Evolutionary conservation across 1,284 basidiomycete species (phyloP).

Genomic region (Sutorius eximius): DNA sequence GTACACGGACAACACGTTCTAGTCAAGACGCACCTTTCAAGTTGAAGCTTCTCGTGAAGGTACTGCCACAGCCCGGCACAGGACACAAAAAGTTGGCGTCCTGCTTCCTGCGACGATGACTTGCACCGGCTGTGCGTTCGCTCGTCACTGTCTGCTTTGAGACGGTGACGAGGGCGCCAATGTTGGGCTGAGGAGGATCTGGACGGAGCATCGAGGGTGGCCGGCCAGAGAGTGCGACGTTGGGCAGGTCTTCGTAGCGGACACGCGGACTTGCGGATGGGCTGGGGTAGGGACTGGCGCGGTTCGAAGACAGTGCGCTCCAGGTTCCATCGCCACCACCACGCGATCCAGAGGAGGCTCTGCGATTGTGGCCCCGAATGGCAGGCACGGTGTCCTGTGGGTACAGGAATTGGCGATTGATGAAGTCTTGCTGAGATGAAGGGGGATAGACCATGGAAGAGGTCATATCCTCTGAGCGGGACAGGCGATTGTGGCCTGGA

Average conservation of each 20-base stretch:
- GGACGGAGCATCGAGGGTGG: constrained; percentile 30
- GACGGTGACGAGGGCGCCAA: constrained; percentile 7
- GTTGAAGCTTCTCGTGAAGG: constrained; percentile 82
- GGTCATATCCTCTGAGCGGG: constrained; percentile 54
- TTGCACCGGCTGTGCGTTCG: constrained; percentile 71
- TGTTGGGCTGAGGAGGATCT: constrained; percentile 12
- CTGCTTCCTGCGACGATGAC: constrained; percentile 69
- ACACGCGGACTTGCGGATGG: constrained; percentile 37
- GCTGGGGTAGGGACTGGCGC: constrained; percentile 36
- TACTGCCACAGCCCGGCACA: constrained; percentile 78
- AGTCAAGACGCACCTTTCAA: constrained; percentile 57
- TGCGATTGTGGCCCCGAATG: constrained; percentile 54
- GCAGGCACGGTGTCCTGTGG: constrained; percentile 41
- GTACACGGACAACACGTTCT: constrained; percentile 15
- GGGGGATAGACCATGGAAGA: constrained; percentile 40
- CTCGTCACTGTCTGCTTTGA: constrained; percentile 51
- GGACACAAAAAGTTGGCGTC: constrained; percentile 76
- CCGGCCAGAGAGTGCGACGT: constrained; percentile 28
- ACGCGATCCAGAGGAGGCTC: constrained; percentile 60
- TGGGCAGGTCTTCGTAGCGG: constrained; percentile 35
- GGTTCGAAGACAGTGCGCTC: constrained; percentile 35
- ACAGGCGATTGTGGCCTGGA: constrained; percentile 45
- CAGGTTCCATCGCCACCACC: constrained; percentile 33
- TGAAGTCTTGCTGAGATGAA: constrained; percentile 45
- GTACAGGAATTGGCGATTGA: constrained; percentile 46